Conservation (phyloP, 2,329 filamentous ascomycete genomes). For the Diplodia mutila region DNA sequence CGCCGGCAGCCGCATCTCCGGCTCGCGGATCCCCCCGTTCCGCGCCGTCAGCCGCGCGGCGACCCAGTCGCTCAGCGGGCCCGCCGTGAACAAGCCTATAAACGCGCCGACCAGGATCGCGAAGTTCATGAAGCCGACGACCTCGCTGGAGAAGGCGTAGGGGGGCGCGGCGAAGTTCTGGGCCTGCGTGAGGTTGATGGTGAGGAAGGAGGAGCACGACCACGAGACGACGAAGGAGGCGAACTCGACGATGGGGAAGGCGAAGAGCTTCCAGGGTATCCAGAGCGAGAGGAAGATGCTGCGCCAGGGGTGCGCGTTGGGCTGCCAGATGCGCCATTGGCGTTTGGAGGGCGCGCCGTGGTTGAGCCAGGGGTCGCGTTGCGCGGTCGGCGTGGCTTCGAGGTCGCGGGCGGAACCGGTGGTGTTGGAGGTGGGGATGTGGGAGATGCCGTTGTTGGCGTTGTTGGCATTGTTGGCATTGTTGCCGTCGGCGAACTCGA, state of each 20-base stretch:
- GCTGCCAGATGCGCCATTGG: slow-evolving; percentile 61
- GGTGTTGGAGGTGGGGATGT: slow-evolving; percentile 33
- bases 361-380: slow-evolving; percentile 59
- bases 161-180: slow-evolving; percentile 60
- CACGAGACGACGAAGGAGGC: slow-evolving; percentile 65
- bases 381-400: slow-evolving; percentile 41
- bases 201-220: slow-evolving; percentile 61
- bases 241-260: slow-evolving; percentile 66
- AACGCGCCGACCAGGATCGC: slow-evolving; percentile 58
- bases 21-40: slow-evolving; percentile 61
- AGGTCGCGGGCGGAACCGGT: slow-evolving; percentile 30
- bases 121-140: slow-evolving; percentile 62
- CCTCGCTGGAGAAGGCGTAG: slow-evolving; percentile 56
- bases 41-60: slow-evolving; percentile 55
- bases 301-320: slow-evolving; percentile 51
- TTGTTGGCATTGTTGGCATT: too few relatives aligned
- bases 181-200: slow-evolving; percentile 62
- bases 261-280: slow-evolving; percentile 65
- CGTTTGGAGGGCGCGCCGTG: slow-evolving; percentile 57
- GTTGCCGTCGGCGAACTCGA: slow-evolving; percentile 25
- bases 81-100: slow-evolving; percentile 60
- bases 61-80: slow-evolving; percentile 62
- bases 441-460: slow-evolving; percentile 28
- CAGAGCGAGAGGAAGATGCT: slow-evolving; percentile 59
- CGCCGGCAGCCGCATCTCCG: slow-evolving; percentile 61